Conservation (phyloP, 306 rosid genomes). For the Vicia faba region DNA sequence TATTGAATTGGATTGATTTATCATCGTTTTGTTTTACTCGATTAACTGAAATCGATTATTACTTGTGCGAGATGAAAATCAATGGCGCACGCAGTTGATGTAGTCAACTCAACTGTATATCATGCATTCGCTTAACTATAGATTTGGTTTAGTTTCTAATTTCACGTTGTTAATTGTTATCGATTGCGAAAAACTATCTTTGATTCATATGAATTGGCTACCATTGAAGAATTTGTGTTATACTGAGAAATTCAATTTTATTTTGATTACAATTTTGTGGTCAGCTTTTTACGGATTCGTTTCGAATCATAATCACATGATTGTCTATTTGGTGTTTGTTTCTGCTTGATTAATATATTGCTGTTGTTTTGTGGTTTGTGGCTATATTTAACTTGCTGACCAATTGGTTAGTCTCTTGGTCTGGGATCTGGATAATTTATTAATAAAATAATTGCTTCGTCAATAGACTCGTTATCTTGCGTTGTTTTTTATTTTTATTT, state of each 20-base stretch:
- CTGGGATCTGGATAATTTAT: slow-evolving; percentile 21
- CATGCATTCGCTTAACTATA: slow-evolving; percentile 11
- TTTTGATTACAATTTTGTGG: slow-evolving; percentile 2
- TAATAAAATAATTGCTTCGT: slow-evolving; percentile 6
- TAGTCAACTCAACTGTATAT: slow-evolving; percentile 31
- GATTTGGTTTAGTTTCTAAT: slow-evolving; percentile 24
- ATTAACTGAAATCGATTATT: slow-evolving; percentile 8
- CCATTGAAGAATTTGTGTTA: background rate
- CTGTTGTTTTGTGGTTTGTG: background rate
- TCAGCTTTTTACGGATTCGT: background rate
- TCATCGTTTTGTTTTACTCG: slow-evolving; percentile 34
- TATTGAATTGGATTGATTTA: slow-evolving; percentile 39
- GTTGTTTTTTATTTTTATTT: background rate
- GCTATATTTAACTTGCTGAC: background rate
- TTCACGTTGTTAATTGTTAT: background rate
- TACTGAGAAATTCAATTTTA: slow-evolving; percentile 8
- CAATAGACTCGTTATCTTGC: background rate
- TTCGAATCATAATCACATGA: background rate
- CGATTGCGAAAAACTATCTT: background rate
- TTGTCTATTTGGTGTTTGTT: slow-evolving; percentile 1
- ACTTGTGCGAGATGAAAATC: slow-evolving; percentile 6
- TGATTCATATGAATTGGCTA: slow-evolving; percentile 6
- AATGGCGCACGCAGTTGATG: slow-evolving; percentile 22
- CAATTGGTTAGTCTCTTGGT: slow-evolving; percentile 23
- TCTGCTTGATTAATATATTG: slow-evolving; percentile 18